These are phyloP conservation scores for Suillus spraguei DNA, from an alignment of 768 basidiomycete genomes.

Conservation along the genomic window DNA sequence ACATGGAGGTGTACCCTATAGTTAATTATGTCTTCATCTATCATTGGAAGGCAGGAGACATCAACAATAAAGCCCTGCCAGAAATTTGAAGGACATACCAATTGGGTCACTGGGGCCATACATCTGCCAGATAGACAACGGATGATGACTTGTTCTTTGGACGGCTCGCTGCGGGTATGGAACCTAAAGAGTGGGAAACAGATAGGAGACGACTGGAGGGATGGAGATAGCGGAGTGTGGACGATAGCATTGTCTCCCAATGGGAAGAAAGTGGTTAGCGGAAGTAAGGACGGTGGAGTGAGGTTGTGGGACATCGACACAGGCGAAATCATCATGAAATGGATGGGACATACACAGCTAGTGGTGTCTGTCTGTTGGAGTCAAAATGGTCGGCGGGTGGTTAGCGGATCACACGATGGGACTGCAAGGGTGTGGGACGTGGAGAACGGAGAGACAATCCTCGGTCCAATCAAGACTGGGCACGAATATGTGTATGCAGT, in stretches of 20 bases:
- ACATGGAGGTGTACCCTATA: background rate
- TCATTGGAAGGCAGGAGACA: background rate
- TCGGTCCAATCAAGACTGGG: background rate
- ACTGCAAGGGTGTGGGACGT: background rate
- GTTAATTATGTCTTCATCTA: background rate
- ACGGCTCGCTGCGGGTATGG: background rate
- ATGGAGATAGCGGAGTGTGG: background rate
- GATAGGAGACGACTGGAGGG: background rate
- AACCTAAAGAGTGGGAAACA: background rate
- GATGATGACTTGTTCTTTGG: background rate
- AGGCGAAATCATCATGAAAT: background rate
- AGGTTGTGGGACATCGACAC: background rate
- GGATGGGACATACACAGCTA: background rate
- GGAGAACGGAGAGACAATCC: background rate
- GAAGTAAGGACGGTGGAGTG: background rate
- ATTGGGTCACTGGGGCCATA: background rate
- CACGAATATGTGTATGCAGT: background rate
- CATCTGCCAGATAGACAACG: background rate
- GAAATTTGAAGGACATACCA: background rate
- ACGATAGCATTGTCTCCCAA: background rate
- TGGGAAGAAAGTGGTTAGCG: background rate
- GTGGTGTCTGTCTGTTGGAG: background rate
- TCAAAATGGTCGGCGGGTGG: background rate
- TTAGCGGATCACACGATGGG: background rate
- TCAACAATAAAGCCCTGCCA: background rate